phyloP scores from a whole-genome alignment of 164 flowering plant genomes.

The grape (Vitis vinifera) region DNA sequence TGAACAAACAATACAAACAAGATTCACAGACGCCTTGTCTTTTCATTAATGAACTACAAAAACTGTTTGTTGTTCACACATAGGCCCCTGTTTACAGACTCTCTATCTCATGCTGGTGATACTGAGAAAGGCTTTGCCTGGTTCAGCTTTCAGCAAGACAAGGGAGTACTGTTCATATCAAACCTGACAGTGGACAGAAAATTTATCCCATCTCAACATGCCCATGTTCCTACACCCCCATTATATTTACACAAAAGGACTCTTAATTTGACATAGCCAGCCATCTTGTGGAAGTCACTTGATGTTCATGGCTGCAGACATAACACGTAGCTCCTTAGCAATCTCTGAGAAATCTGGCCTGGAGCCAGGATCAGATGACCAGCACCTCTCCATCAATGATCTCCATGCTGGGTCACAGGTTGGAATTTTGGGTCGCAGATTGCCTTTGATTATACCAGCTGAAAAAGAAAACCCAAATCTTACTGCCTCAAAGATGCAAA shows the following conservation, averaged over 20 bases:
- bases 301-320: constrained; percentile 40
- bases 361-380: constrained; percentile 37
- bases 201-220: constrained; percentile 3
- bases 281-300: constrained; percentile 9
- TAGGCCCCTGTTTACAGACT: neutral
- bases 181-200: constrained; percentile 4
- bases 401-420: constrained; percentile 50
- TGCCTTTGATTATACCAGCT: constrained; percentile 42
- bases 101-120: neutral
- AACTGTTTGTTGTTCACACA: neutral
- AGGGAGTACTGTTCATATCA: neutral
- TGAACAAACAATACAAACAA: neutral
- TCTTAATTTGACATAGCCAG: neutral
- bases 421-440: constrained; percentile 39
- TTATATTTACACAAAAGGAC: neutral
- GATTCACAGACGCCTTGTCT: neutral
- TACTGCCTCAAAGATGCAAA: too few species aligned
- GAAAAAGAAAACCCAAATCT: neutral
- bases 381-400: constrained; percentile 49
- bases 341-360: constrained; percentile 49
- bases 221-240: neutral
- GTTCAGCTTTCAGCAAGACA: neutral
- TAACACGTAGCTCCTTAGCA: constrained; percentile 36
- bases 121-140: neutral
- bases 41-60: neutral